Evolutionary conservation across 768 basidiomycete species (phyloP).

Genomic region (Auricularia sp.): DNA sequence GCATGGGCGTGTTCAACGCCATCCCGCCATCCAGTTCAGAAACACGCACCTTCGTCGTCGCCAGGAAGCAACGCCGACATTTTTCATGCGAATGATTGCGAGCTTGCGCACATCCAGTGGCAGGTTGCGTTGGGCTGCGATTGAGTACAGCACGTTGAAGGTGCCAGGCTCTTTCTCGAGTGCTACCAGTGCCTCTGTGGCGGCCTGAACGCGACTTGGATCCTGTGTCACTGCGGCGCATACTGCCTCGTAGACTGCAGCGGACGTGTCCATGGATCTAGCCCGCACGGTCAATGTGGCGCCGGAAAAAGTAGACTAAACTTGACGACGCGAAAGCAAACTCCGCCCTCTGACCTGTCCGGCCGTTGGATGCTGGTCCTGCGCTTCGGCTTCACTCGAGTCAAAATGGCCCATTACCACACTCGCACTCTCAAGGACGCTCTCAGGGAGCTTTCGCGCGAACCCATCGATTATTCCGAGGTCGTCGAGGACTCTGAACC

Average conservation of each 20-base stretch:
- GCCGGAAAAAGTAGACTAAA: background rate
- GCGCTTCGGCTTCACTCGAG: background rate
- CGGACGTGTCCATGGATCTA: background rate
- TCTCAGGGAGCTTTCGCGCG: background rate
- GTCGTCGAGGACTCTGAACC: conserved; percentile 64
- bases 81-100: conserved; percentile 86
- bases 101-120: conserved; percentile 64
- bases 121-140: conserved; percentile 48
- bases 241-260: conserved; percentile 45
- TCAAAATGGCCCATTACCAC: background rate
- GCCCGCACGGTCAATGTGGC: background rate
- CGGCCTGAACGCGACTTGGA: conserved; percentile 37
- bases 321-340: background rate
- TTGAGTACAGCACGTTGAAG: conserved; percentile 60
- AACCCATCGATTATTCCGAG: background rate
- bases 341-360: background rate
- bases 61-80: conserved; percentile 66
- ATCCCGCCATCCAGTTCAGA: conserved; percentile 11
- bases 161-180: conserved; percentile 62
- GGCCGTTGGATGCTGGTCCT: too few species aligned
- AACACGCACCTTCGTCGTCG: conserved; percentile 51
- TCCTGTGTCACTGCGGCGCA: conserved; percentile 65
- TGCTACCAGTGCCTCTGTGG: conserved; percentile 51
- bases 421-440: background rate
- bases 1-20: background rate